phyloP scores from a whole-genome alignment of 164 flowering plant genomes.

The Protea cynaroides region DNA sequence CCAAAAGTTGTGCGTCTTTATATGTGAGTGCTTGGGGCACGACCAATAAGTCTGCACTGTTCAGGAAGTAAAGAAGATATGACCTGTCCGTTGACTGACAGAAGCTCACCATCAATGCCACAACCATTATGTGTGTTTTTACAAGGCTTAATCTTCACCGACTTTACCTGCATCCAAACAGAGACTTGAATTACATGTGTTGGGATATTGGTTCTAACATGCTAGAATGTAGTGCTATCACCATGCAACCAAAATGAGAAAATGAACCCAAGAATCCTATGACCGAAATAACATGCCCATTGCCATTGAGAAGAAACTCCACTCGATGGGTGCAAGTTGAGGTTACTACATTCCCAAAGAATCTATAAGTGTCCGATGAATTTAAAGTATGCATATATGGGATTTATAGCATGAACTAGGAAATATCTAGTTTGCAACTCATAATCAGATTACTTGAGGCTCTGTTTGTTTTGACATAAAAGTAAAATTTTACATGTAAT shows the following conservation, averaged over 20 bases:
- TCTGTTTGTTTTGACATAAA: too few species aligned
- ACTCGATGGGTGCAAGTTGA: background rate
- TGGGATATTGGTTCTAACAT: too few species aligned
- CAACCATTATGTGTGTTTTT: conserved; percentile 70
- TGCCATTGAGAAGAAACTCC: background rate
- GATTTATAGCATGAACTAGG: background rate
- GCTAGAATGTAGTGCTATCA: too few species aligned
- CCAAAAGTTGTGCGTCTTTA: background rate
- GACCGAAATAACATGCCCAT: background rate
- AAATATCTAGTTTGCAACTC: background rate
- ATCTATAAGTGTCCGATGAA: background rate
- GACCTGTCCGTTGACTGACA: conserved; percentile 69
- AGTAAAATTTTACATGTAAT: too few species aligned
- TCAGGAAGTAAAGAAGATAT: conserved; percentile 82
- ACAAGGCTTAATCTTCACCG: conserved; percentile 77
- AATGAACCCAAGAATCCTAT: background rate
- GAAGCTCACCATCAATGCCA: conserved; percentile 95
- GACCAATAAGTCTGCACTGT: conserved; percentile 96
- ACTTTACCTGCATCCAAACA: conserved; percentile 63
- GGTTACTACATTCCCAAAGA: background rate
- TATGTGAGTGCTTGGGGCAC: conserved; percentile 35
- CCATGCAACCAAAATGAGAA: too few species aligned
- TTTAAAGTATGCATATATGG: background rate
- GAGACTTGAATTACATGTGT: conserved; percentile 2
- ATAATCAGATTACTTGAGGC: background rate